These are phyloP conservation scores for Rhynchosporium graminicola DNA, from an alignment of 2,329 filamentous ascomycete genomes.

Conservation along the genomic window DNA sequence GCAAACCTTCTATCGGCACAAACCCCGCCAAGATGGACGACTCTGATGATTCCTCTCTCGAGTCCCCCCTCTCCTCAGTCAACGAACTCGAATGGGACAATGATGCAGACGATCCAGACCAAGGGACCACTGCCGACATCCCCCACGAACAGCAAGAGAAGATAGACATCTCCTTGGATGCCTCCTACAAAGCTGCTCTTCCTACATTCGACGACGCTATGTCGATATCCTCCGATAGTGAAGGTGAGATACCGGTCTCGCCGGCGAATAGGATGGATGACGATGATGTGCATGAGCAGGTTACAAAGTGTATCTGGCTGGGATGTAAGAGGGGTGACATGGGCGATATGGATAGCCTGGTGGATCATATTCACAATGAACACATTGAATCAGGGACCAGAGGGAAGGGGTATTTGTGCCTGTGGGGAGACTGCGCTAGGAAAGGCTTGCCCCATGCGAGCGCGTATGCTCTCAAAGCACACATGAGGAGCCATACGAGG, in stretches of 20 bases:
- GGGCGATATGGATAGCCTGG: conserved; percentile 77
- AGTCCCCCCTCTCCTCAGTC: conserved; percentile 14
- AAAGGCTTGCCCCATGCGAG: conserved; percentile 93
- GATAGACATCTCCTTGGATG: conserved; percentile 24
- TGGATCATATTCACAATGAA: conserved; percentile 85
- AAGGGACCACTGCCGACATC: conserved; percentile 3
- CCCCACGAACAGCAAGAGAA: conserved; percentile 40
- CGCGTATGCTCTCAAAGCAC: conserved; percentile 92
- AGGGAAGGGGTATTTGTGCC: conserved; percentile 97
- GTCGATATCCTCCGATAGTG: conserved; percentile 87
- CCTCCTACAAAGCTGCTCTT: conserved; percentile 30
- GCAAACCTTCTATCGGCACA: not conserved
- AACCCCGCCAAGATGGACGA: conserved; percentile 9
- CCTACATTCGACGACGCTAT: conserved; percentile 50
- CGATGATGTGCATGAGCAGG: conserved; percentile 75
- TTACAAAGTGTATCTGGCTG: conserved; percentile 77
- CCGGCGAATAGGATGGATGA: conserved; percentile 67
- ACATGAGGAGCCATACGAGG: conserved; percentile 96
- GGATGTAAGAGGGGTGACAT: conserved; percentile 71
- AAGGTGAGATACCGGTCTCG: conserved; percentile 77
- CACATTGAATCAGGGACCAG: conserved; percentile 77
- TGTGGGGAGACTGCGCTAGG: conserved; percentile 86
- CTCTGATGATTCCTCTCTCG: conserved; percentile 12
- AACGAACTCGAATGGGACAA: conserved; percentile 6
- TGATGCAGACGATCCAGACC: conserved; percentile 15